Base-by-base conservation (phyloP, 352 stramenopile species). In the Phytophthora cactorum region DNA sequence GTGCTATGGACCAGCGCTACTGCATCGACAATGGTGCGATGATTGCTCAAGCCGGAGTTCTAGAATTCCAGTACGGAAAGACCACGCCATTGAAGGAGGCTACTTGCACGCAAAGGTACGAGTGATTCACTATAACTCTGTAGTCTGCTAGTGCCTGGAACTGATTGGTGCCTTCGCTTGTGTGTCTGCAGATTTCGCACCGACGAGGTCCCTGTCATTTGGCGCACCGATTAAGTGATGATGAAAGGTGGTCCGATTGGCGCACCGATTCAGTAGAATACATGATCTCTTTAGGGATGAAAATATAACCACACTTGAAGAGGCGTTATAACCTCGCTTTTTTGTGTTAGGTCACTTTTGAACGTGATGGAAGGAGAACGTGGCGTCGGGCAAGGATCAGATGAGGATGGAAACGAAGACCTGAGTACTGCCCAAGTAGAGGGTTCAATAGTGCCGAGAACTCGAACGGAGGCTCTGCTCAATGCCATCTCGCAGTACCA, bases 1-100 rank as follows among this genome's bases (percentile, higher is more conserved):
- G 96, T 60, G 96, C 92, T 8, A 99, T 99, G 97, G 98, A 99
- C 80, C 92, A 99, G 50, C 91, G 94, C 60, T 99, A 99, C 86
- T 99, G 98, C 70, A 99, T 99, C 68, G 98, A 99, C 82, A 99
- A 99, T 76, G 98, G 98, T 7, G 97, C 97, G 6, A 99, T 99
- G 98, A 99, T 99, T 75, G 98, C 98, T 27, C 97, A 99, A 81
- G 98, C 98, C 15, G 98, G 98, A 22, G 97, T 99, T 14, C 92
- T 99, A 47, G 88, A 98, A 55, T 98, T 98, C 64, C 96, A 99
- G 75, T 97, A 98, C 76, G 96, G 97, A 39, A 80, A 90, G 12
- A 82, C 77, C 5, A 99, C 96, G 5, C 70, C 88, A 3, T 59
- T 99, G 28, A 67, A 93, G 22, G 97, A 99, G 4, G 97, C 90